Conservation (phyloP, 208 protist genomes). For the Strigomonas culicis region DNA sequence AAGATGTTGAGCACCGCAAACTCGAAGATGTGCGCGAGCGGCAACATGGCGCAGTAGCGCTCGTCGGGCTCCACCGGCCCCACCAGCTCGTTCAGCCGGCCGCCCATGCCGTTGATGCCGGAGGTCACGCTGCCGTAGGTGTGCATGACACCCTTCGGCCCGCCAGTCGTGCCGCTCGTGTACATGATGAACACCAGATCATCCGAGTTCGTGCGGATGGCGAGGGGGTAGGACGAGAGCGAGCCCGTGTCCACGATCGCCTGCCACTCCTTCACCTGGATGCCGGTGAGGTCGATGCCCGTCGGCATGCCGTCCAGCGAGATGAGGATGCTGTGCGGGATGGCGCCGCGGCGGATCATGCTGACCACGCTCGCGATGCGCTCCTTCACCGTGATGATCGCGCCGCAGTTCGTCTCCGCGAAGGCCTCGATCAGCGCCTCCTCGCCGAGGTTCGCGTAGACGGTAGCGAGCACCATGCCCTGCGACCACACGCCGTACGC, state of each 20-base stretch:
- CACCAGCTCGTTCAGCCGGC: conserved; percentile 15
- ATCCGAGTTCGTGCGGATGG: conserved; percentile 30
- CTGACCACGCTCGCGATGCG: conserved; percentile 33
- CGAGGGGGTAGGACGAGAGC: conserved; percentile 10
- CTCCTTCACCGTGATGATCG: conserved; percentile 58
- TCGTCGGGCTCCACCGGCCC: conserved; percentile 39
- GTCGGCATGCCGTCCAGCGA: conserved; percentile 41
- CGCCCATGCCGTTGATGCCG: conserved; percentile 22
- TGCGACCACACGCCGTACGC: conserved; percentile 71
- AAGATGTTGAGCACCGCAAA: conserved; percentile 72
- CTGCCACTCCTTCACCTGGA: conserved; percentile 33
- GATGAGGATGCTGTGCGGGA: conserved; percentile 33
- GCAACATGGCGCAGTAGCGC: conserved; percentile 84
- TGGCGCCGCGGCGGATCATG: conserved; percentile 28
- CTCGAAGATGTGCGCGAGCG: conserved; percentile 92
- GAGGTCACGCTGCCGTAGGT: conserved; percentile 60
- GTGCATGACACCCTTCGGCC: conserved; percentile 89
- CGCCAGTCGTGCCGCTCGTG: conserved; percentile 88
- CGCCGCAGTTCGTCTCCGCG: conserved; percentile 31
- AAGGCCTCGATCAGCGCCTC: conserved; percentile 59
- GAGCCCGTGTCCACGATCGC: conserved; percentile 42
- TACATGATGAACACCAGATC: conserved; percentile 49
- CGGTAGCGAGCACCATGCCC: conserved; percentile 57
- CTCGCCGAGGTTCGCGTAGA: conserved; percentile 76
- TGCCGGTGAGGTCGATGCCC: conserved; percentile 18